phyloP scores from a whole-genome alignment of 148 eudicot genomes.

The Camellia granthamiana region DNA sequence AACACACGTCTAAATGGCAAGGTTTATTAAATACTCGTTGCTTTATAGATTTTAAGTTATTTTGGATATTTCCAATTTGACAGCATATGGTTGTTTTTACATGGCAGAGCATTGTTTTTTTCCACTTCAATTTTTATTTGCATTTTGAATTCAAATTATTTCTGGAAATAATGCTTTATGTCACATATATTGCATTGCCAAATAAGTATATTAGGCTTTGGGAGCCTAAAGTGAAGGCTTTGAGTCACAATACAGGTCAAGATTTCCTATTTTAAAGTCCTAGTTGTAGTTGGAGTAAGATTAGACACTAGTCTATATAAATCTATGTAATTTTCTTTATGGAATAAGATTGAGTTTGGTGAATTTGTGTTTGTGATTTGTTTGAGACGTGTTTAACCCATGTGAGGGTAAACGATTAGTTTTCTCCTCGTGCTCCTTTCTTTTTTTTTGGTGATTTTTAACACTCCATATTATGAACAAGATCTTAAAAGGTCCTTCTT shows the following conservation, averaged over 20 bases:
- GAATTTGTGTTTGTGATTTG: background rate
- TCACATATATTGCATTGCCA: too few species aligned
- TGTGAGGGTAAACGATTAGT: background rate
- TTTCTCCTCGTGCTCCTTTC: background rate
- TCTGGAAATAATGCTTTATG: background rate
- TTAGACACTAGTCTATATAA: background rate
- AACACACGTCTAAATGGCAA: too few species aligned
- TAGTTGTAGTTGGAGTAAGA: background rate
- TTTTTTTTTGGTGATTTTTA: too few species aligned
- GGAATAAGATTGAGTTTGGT: background rate
- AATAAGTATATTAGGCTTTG: too few species aligned
- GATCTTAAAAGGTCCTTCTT: background rate
- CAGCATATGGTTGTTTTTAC: background rate
- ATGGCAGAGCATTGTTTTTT: background rate
- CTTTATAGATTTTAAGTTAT: too few species aligned
- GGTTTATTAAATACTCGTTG: too few species aligned
- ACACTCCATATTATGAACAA: too few species aligned
- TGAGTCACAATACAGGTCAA: background rate
- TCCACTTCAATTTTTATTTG: background rate
- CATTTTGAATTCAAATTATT: background rate
- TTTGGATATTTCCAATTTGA: background rate
- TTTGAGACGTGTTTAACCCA: background rate
- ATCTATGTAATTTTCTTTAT: background rate
- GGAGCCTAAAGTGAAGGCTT: too few species aligned
- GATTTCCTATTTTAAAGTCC: background rate